Evolutionary conservation across 2,329 filamentous ascomycete genomes (phyloP).

Genomic region (Penicillium sclerotigenum): DNA sequence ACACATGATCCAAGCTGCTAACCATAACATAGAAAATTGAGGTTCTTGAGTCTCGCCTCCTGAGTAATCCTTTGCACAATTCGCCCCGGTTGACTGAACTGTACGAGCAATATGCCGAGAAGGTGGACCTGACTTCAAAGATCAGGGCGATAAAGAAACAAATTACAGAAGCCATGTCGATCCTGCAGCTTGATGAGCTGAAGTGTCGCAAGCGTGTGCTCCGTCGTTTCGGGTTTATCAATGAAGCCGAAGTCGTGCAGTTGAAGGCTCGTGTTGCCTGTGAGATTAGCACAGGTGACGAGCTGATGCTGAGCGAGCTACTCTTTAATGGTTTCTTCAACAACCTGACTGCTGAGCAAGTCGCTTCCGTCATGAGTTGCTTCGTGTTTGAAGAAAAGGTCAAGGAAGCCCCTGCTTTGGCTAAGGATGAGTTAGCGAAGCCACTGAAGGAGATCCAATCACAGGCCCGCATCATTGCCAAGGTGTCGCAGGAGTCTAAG

Average conservation of each 20-base stretch:
- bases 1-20: conserved; percentile 10
- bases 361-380: conserved; percentile 80
- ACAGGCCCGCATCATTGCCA: conserved; percentile 83
- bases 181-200: conserved; percentile 91
- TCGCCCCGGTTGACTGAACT: conserved; percentile 79
- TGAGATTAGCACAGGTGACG: conserved; percentile 95
- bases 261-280: conserved; percentile 96
- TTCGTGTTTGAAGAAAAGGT: conserved; percentile 98
- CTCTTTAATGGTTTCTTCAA: conserved; percentile 99
- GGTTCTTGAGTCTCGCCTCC: conserved; percentile 82
- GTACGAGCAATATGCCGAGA: conserved; percentile 81
- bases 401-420: conserved; percentile 66
- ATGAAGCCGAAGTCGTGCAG: conserved; percentile 91
- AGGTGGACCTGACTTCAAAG: conserved; percentile 70
- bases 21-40: conserved; percentile 75
- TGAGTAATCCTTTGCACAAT: conserved; percentile 87
- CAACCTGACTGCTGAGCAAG: conserved; percentile 81
- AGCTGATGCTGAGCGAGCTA: conserved; percentile 86
- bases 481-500: conserved; percentile 93
- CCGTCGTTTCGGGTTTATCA: conserved; percentile 90
- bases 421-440: conserved; percentile 75
- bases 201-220: conserved; percentile 95
- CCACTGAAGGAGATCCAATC: conserved; percentile 81
- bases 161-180: conserved; percentile 77
- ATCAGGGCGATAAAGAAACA: conserved; percentile 87